Percentiles rank a stretch among this genome's conserved stretches.
Conservation (phyloP, 2,329 filamentous ascomycete genomes). For the Fusarium chaquense region DNA sequence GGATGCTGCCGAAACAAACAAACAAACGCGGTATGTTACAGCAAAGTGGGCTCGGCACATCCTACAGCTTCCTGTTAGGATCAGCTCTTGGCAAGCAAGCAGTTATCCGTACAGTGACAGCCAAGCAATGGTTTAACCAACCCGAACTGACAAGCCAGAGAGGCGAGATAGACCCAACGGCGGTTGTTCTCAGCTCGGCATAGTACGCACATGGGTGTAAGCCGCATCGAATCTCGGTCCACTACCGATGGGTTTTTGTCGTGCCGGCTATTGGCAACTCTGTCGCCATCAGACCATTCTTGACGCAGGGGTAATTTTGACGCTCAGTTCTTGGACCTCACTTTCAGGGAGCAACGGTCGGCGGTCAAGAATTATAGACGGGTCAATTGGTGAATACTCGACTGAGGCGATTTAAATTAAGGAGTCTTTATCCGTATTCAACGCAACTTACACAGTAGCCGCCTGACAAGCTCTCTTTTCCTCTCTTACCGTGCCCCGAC, state of each 20-base stretch:
- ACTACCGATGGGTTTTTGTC: conserved; percentile 17
- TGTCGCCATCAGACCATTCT: conserved; percentile 42
- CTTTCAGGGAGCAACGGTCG: conserved; percentile 29
- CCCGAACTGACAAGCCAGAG: conserved; percentile 8
- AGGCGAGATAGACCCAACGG: background rate
- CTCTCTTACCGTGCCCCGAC: conserved; percentile 7
- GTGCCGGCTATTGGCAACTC: conserved; percentile 34
- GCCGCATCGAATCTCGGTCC: conserved; percentile 35
- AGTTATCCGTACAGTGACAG: conserved; percentile 1
- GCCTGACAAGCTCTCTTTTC: conserved; percentile 5
- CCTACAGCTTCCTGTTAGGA: background rate
- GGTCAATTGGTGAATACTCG: background rate
- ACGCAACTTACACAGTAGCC: conserved; percentile 2
- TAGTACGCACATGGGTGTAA: conserved; percentile 17
- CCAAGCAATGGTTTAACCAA: conserved; percentile 13
- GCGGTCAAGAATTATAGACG: conserved; percentile 29
- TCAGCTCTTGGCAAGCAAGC: conserved; percentile 3
- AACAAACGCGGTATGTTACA: conserved; percentile 11
- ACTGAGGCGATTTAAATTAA: conserved; percentile 23
- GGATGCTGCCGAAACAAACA: conserved; percentile 5
- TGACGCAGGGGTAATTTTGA: conserved; percentile 40
- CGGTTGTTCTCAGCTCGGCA: conserved; percentile 9
- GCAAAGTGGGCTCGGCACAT: conserved; percentile 13
- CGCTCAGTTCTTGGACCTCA: conserved; percentile 15
- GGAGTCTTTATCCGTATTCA: conserved; percentile 2